phyloP scores from a whole-genome alignment of 345 rosid species.

The Cardamine resedifolia region DNA sequence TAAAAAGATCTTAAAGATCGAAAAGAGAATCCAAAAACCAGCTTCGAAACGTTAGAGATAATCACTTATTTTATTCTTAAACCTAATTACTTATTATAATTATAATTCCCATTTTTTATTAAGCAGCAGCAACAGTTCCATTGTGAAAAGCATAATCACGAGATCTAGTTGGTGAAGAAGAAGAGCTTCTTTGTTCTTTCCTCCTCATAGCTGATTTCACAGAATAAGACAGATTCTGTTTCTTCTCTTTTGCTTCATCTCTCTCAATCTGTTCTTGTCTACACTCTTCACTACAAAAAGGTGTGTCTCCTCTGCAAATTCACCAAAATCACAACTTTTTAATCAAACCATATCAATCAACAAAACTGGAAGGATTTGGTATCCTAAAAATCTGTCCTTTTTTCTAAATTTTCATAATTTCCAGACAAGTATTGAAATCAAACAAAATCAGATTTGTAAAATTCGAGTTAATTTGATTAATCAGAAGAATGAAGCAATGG shows the following conservation, averaged over 20 bases:
- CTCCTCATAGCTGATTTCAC: conserved; percentile 53
- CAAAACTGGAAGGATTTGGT: background rate
- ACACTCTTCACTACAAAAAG: conserved; percentile 88
- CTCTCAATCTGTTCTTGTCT: conserved; percentile 77
- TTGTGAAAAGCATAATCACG: conserved; percentile 31
- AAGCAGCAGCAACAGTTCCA: conserved; percentile 43
- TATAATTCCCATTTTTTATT: conserved; percentile 11
- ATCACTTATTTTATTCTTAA: background rate
- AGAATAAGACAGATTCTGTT: conserved; percentile 60
- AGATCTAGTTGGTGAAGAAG: conserved; percentile 41
- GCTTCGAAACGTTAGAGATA: background rate
- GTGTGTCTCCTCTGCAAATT: conserved; percentile 74
- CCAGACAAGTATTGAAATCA: background rate
- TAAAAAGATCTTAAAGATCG: conserved; percentile 15
- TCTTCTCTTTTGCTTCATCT: conserved; percentile 71
- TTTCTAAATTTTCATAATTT: background rate
- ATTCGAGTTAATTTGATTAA: background rate
- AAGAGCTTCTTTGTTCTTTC: conserved; percentile 37
- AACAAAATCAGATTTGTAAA: background rate
- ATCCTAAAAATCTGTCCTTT: background rate
- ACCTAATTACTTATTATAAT: conserved; percentile 17
- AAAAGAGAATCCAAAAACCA: conserved; percentile 18
- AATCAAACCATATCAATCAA: conserved; percentile 5
- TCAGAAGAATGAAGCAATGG: background rate
- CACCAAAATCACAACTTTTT: conserved; percentile 28